A percentile compares a stretch with the other conserved stretches of the same genome.
These are phyloP conservation scores for Yamadazyma triangularis DNA, from an alignment of 1,139 yeast species.

Conservation along the genomic window DNA sequence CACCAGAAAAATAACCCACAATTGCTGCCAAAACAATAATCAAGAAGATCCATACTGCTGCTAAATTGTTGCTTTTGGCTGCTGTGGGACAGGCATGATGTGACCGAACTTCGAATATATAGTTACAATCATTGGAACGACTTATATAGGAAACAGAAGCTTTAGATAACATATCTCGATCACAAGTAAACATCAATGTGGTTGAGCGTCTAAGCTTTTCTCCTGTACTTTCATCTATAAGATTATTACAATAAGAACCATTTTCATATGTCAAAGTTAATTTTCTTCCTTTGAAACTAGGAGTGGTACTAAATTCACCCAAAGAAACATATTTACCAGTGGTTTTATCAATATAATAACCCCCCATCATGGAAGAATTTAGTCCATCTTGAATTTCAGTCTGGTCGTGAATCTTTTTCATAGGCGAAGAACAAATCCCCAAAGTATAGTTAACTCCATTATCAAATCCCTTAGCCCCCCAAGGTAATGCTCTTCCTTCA, in stretches of 20 bases:
- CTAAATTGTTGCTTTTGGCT: conserved; percentile 50
- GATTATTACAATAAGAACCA: conserved; percentile 62
- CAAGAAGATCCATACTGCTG: conserved; percentile 57
- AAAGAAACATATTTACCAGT: conserved; percentile 55
- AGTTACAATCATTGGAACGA: conserved; percentile 69
- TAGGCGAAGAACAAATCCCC: conserved; percentile 71
- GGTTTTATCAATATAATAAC: conserved; percentile 53
- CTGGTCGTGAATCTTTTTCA: conserved; percentile 32
- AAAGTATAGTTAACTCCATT: conserved; percentile 71
- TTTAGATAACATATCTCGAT: conserved; percentile 61
- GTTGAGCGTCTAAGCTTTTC: conserved; percentile 55
- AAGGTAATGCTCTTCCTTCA: conserved; percentile 46
- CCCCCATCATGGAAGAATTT: conserved; percentile 59
- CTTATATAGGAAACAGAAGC: conserved; percentile 74
- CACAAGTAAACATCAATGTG: conserved; percentile 72
- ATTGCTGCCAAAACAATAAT: conserved; percentile 51
- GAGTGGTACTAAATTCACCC: conserved; percentile 58
- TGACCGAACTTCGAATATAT: conserved; percentile 80
- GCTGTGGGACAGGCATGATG: conserved; percentile 88
- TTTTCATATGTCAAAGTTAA: conserved; percentile 64
- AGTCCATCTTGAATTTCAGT: conserved; percentile 33
- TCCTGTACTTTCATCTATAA: conserved; percentile 29
- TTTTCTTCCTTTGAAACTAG: conserved; percentile 68
- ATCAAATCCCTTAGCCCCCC: conserved; percentile 71
- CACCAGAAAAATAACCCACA: conserved; percentile 53